Conservation (phyloP, 2,329 filamentous ascomycete genomes). For the Colletotrichum gigasporum region DNA sequence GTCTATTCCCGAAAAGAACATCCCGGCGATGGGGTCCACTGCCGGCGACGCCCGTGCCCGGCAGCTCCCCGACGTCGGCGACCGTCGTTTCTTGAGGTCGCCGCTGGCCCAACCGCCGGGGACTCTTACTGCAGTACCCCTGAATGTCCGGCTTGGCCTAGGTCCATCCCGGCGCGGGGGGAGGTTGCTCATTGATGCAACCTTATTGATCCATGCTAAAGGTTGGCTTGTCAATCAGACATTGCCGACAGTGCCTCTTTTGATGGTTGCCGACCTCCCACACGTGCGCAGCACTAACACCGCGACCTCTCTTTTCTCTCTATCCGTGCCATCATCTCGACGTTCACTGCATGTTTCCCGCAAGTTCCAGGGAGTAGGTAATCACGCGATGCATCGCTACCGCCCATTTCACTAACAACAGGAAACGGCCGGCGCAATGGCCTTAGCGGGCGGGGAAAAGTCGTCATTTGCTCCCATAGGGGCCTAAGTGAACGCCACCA, state of each 20-base stretch:
- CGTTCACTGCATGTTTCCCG: too few species aligned
- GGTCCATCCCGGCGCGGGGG: background rate
- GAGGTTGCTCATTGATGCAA: background rate
- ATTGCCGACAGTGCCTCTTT: background rate
- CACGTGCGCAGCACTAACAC: background rate
- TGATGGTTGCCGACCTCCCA: background rate
- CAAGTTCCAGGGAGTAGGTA: too few species aligned
- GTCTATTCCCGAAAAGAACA: too few species aligned
- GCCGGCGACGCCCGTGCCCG: slow-evolving; percentile 23
- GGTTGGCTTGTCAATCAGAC: background rate
- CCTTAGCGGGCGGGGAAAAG: background rate
- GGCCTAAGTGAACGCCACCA: slow-evolving; percentile 10
- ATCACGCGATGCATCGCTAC: too few species aligned
- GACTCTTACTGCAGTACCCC: background rate
- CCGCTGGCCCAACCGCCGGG: background rate
- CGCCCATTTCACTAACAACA: too few species aligned
- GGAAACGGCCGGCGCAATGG: background rate
- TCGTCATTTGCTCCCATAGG: background rate
- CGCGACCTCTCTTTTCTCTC: background rate
- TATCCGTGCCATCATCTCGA: too few species aligned
- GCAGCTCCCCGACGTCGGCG: slow-evolving; percentile 22
- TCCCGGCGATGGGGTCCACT: slow-evolving; percentile 10
- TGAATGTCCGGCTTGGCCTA: background rate
- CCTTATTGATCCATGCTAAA: slow-evolving; percentile 5
- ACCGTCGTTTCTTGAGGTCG: slow-evolving; percentile 10